A percentile compares a stretch with the other conserved stretches of the same genome.
These are phyloP conservation scores for Nidularia sp. DNA, from an alignment of 768 basidiomycete genomes.

Conservation along the genomic window DNA sequence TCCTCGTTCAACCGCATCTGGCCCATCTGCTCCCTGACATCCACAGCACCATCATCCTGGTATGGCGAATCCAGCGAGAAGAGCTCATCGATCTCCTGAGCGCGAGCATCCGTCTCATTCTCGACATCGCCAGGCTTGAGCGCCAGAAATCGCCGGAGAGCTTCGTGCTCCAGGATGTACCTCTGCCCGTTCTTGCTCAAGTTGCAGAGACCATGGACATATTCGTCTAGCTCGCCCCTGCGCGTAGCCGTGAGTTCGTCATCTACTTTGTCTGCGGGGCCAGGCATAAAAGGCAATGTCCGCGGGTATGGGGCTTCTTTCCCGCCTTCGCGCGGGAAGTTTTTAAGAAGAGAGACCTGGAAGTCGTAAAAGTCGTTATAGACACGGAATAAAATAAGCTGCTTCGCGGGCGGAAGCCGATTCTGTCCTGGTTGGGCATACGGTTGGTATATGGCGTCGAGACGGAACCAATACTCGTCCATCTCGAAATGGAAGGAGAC, in stretches of 20 bases:
- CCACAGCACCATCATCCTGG: constrained; percentile 29
- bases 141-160: constrained; percentile 81
- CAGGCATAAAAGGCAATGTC: constrained; percentile 96
- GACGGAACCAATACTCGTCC: constrained; percentile 96
- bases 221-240: constrained; percentile 82
- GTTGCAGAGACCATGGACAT: constrained; percentile 75
- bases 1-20: constrained; percentile 42
- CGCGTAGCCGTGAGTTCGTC: constrained; percentile 78
- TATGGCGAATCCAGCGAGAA: constrained; percentile 31
- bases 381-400: constrained; percentile 86
- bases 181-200: constrained; percentile 64
- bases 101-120: constrained; percentile 57
- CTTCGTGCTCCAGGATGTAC: constrained; percentile 76
- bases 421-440: constrained; percentile 58
- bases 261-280: constrained; percentile 82
- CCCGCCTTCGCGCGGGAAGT: constrained; percentile 90
- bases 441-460: constrained; percentile 86
- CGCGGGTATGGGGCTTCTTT: constrained; percentile 61
- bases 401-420: constrained; percentile 60
- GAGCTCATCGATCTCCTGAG: constrained; percentile 55
- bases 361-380: constrained; percentile 99
- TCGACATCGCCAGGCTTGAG: constrained; percentile 85
- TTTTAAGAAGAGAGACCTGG: constrained; percentile 82
- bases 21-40: constrained; percentile 48
- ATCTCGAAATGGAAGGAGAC: constrained; percentile 97